phyloP scores from a whole-genome alignment of 2,329 filamentous ascomycete species.

The Eutypella sp. region DNA sequence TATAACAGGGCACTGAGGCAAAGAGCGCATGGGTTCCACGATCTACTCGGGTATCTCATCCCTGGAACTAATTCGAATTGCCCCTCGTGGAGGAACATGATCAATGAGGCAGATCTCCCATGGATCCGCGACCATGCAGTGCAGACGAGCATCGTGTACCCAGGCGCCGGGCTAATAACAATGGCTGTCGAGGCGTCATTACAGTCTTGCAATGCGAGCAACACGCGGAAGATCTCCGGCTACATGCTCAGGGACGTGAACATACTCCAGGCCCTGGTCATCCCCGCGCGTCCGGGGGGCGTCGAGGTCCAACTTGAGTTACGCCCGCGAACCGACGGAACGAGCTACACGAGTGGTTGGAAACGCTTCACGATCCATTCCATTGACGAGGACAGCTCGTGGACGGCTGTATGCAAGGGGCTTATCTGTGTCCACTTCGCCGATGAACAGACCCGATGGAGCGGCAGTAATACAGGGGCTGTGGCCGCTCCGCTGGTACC shows the following conservation, averaged over 20 bases:
- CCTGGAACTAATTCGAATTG: background rate
- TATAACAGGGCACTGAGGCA: constrained; percentile 5
- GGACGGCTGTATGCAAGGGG: too few species aligned
- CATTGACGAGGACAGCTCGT: too few species aligned
- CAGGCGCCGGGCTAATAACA: constrained; percentile 11
- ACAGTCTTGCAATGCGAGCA: background rate
- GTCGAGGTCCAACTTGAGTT: too few species aligned
- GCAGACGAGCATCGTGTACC: constrained; percentile 7
- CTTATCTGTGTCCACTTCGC: too few species aligned
- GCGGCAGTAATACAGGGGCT: too few species aligned
- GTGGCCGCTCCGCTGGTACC: too few species aligned
- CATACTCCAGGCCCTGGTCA: background rate
- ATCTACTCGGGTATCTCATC: constrained; percentile 9
- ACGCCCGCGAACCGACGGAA: too few species aligned
- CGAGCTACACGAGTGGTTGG: too few species aligned
- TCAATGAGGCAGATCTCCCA: constrained; percentile 7
- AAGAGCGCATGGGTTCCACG: constrained; percentile 6
- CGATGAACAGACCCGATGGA: too few species aligned
- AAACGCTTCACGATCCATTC: too few species aligned
- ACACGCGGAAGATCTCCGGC: background rate
- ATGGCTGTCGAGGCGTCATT: constrained; percentile 13
- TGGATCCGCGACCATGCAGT: constrained; percentile 15
- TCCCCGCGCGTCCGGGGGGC: too few species aligned
- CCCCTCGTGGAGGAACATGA: constrained; percentile 5
- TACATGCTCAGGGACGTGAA: background rate